phyloP scores from a whole-genome alignment of 768 basidiomycete species.

The Fistulinella prunicolor region DNA sequence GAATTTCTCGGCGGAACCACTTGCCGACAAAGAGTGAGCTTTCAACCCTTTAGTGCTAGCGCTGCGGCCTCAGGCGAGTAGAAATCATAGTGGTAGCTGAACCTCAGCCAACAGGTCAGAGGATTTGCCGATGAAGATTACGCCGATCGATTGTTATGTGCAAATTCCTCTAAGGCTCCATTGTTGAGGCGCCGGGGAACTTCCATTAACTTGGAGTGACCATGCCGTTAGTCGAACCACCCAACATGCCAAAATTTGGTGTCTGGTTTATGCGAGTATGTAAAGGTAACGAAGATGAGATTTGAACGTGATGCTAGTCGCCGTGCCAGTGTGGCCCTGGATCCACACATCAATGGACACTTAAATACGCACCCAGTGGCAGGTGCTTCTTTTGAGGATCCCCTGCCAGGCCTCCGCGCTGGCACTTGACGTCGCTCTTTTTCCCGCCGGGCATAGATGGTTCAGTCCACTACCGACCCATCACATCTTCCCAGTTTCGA shows the following conservation, averaged over 20 bases:
- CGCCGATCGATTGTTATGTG: too few relatives aligned
- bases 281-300: background rate
- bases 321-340: background rate
- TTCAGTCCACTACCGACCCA: background rate
- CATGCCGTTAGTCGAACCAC: background rate
- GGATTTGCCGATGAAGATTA: too few relatives aligned
- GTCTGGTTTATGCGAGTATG: background rate
- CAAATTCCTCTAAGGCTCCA: background rate
- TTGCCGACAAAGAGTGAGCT: too few relatives aligned
- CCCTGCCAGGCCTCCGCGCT: background rate
- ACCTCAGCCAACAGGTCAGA: too few relatives aligned
- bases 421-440: constrained; percentile 1
- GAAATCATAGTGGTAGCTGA: too few relatives aligned
- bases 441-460: constrained; percentile 3
- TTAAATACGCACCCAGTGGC: background rate
- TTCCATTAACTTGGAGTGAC: background rate
- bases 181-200: too few relatives aligned
- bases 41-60: too few relatives aligned
- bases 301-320: background rate
- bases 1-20: too few relatives aligned
- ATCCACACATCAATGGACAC: background rate
- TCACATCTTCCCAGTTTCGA: constrained; percentile 32
- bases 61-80: too few relatives aligned
- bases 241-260: background rate
- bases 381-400: background rate